Conservation (phyloP, 1,139 yeast species). For the Suhomyces chickasaworum region DNA sequence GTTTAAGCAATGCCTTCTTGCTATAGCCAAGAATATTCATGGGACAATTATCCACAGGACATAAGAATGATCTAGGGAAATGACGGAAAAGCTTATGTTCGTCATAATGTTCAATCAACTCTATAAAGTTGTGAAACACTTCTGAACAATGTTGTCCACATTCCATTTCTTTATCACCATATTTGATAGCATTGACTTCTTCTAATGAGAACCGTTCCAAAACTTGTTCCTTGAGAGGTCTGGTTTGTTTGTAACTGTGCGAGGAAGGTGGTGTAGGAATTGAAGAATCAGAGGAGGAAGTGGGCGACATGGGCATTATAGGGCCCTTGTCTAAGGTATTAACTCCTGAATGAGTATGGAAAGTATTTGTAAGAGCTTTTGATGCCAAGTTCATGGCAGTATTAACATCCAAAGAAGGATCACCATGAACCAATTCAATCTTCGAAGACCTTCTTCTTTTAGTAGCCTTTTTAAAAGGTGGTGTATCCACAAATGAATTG, state of each 20-base stretch:
- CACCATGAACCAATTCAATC: conserved; percentile 4
- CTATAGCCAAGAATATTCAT: conserved; percentile 63
- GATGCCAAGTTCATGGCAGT: conserved; percentile 20
- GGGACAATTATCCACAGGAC: conserved; percentile 60
- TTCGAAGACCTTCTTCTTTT: conserved; percentile 1
- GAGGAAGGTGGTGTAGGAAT: conserved; percentile 8
- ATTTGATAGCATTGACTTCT: conserved; percentile 11
- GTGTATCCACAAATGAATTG: not conserved
- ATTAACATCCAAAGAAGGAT: conserved; percentile 14
- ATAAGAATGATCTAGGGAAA: conserved; percentile 29
- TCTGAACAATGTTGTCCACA: conserved; percentile 17
- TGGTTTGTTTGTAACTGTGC: not conserved
- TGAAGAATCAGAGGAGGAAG: conserved; percentile 7
- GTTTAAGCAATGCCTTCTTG: conserved; percentile 58
- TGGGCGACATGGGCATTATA: conserved; percentile 9
- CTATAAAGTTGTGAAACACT: conserved; percentile 14
- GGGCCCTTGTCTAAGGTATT: conserved; percentile 2
- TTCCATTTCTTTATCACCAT: conserved; percentile 15
- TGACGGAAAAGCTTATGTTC: conserved; percentile 14
- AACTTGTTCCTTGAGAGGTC: conserved; percentile 10
- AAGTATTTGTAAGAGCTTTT: conserved; percentile 12
- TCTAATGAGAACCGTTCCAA: conserved; percentile 10
- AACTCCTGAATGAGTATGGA: conserved; percentile 1
- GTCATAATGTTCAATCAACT: conserved; percentile 18
- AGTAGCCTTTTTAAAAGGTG: not conserved